Evolutionary conservation across 805 yeast species (phyloP).

Genomic region (Candida tibetensis): DNA sequence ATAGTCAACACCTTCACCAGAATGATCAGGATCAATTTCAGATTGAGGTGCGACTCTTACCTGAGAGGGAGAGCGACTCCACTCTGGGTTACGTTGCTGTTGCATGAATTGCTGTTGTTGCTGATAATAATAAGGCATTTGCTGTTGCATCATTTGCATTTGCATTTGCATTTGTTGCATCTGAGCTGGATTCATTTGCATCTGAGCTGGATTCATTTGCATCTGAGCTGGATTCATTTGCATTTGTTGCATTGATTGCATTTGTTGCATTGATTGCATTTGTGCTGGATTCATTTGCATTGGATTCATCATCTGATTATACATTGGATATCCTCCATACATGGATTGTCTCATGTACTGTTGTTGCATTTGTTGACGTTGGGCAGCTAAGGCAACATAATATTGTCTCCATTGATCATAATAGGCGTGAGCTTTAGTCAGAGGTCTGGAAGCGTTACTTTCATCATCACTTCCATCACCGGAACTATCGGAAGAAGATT

Average conservation of each 20-base stretch:
- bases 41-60: constrained; percentile 1
- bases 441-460: constrained; percentile 3
- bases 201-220: constrained; percentile 10
- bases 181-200: constrained; percentile 10
- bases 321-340: constrained; percentile 11
- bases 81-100: constrained; percentile 6
- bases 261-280: constrained; percentile 3
- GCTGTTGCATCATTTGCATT: constrained; percentile 3
- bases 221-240: constrained; percentile 10
- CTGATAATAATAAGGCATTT: constrained; percentile 3
- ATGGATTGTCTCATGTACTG: constrained; percentile 12
- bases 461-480: constrained; percentile 8
- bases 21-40: not conserved
- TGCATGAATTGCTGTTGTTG: constrained; percentile 7
- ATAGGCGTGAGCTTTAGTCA: constrained; percentile 25
- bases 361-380: constrained; percentile 18
- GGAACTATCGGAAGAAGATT: constrained; percentile 7
- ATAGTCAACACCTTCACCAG: not conserved
- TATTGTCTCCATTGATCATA: constrained; percentile 39
- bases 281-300: constrained; percentile 6
- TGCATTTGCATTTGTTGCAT: constrained; percentile 16
- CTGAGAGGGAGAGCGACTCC: not conserved
- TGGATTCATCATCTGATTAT: constrained; percentile 4
- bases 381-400: constrained; percentile 24
- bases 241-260: constrained; percentile 6